Base-by-base conservation (phyloP, 495 filamentous ascomycete species). In the Trichoderma erinaceum region DNA sequence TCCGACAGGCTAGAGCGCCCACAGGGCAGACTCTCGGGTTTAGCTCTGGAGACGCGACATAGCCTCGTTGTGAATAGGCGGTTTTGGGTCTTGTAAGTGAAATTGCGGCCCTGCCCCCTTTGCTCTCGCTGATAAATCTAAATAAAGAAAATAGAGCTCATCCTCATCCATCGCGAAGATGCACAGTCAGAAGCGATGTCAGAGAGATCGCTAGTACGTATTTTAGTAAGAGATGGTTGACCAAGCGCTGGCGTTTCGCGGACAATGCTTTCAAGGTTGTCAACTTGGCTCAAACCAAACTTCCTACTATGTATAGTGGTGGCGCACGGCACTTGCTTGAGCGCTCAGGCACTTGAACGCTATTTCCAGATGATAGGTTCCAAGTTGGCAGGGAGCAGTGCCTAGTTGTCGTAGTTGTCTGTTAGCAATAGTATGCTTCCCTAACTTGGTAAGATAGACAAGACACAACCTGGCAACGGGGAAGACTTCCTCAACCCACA, bases 1-100 rank as follows among this genome's bases (percentile, higher is more conserved):
- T 27, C 56, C 25, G 56, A 21, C 56, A 61, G 56, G 27, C 56
- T 61, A 61, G 56, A 32, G 50, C 50, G 56, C 56, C 56, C 56
- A 61, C 56, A 29, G 56, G 56, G 56, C 56, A 61, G 21, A 61
- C 11, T 61, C 23, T 48, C 56, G 56, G 27, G 23, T 56, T n/a
- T 56, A 61, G 25, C 56, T 29, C 27, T 29, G 27, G 52, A 18
- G 23, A 27, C 11, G 56, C 10, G 56, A 25, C 56, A 61, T 25
- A 61, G 56, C 56, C 56, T 29, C 56, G 23, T 61, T 32, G 27
- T 27, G 27, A 61, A 61, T 61, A 61, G 56, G 21, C 8, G 50
- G 50, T n/a, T 13, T 48, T 48, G n/a, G n/a, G 50, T 18, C n/a
- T 21, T 56, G 50, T 25, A 56, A 56, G 50, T 21, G 50, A 16